Evolutionary conservation across 768 basidiomycete genomes (phyloP), one percentile per base, ranked within the genome.

Genomic region (Hortiboletus flavorubellus): DNA sequence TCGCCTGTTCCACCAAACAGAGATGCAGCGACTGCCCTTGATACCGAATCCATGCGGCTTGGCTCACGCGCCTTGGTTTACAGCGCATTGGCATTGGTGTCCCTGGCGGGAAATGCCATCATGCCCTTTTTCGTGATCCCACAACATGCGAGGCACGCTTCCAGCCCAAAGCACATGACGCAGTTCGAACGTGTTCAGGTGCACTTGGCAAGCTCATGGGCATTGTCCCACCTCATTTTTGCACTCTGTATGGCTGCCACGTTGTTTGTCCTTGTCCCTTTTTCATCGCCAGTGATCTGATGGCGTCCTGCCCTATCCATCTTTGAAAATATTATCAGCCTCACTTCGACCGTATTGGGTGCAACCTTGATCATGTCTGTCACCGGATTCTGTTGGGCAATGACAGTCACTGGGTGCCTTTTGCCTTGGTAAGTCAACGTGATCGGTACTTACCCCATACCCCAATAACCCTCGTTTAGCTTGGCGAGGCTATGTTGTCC

Each of bases 391-490:
- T 87, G 90, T n/a, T 97, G 90, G 91, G 93, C 93, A 6, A 79
- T 98, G 49, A 82, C 87, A 1, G n/a, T n/a, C 87, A 89, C 70
- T 98, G 95, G 96, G 93, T 86, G 4, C 95, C 95, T 3, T 96
- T 92, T 72, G 85, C 93, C 0, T 71, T 98, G 65, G 92, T 95
- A 59, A 45, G 84, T 73, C 3, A 26, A 26, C 26, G 26, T 2
- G 26, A 26, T 26, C 26, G 26, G 26, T 26, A 5, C 26, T 26
- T 26, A 26, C 26, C 26, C 26, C 26, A 26, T 60, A 65, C 63
- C 59, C 58, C 59, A 26, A 26, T 26, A 5, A 26, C 26, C 2
- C 5, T 14, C 23, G 14, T 51, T 47, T 62, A 90, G 89, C 85
- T 96, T 11, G 91, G 85, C 15, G 91, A 95, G 68, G 87, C 91